These are phyloP conservation scores for Amanita molliuscula DNA, from an alignment of 768 basidiomycete genomes.

Conservation along the genomic window DNA sequence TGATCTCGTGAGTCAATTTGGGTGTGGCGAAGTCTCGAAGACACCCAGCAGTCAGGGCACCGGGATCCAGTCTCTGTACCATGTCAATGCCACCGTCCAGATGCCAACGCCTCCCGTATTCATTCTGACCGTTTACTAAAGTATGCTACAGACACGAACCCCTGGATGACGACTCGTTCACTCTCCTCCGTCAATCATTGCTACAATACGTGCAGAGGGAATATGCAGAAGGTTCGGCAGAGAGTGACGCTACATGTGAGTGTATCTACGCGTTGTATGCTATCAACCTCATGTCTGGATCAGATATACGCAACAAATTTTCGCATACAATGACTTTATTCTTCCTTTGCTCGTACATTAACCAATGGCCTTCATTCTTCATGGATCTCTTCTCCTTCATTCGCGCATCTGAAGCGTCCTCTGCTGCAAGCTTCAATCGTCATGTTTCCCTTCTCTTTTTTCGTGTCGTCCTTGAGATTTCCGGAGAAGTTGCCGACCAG, in stretches of 20 bases:
- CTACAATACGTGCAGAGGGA: constrained; percentile 81
- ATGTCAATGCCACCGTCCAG: not conserved
- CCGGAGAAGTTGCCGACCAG: constrained; percentile 94
- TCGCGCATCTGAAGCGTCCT: constrained; percentile 44
- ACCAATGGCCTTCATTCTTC: constrained; percentile 85
- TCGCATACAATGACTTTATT: constrained; percentile 83
- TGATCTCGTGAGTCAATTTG: constrained; percentile 10
- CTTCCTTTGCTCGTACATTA: constrained; percentile 80
- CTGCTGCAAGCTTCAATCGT: constrained; percentile 58
- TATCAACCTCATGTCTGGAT: constrained; percentile 6
- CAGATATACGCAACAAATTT: constrained; percentile 92
- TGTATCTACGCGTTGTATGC: constrained; percentile 8
- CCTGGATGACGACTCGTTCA: constrained; percentile 61
- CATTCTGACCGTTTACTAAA: not conserved
- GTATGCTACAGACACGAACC: constrained; percentile 41
- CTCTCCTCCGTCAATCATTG: constrained; percentile 64
- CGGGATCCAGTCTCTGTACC: not conserved
- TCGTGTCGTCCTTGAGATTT: constrained; percentile 88
- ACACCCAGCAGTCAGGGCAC: not conserved
- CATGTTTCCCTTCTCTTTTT: constrained; percentile 86
- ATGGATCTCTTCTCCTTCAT: constrained; percentile 66
- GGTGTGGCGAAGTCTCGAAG: not conserved
- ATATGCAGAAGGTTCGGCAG: constrained; percentile 78
- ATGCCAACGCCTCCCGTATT: not conserved
- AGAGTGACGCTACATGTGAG: constrained; percentile 76